A percentile compares a stretch with the other conserved stretches of the same genome.
Conservation (phyloP, 2,329 filamentous ascomycete species). For the Colletotrichum lentis region DNA sequence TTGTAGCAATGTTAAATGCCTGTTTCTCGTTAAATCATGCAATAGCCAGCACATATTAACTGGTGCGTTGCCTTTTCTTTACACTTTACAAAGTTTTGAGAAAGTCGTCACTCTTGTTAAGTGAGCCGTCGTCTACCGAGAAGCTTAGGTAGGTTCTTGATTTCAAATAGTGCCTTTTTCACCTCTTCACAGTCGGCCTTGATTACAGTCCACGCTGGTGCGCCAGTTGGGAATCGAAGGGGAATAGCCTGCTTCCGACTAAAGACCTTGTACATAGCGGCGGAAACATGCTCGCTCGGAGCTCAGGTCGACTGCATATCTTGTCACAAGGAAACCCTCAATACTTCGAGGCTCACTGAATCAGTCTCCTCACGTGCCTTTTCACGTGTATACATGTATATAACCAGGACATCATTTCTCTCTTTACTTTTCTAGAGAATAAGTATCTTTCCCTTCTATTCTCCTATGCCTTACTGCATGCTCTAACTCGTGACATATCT, state of each 20-base stretch:
- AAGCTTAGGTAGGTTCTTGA: conserved; percentile 7
- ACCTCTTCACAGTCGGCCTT: conserved; percentile 9
- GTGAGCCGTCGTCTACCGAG: conserved; percentile 5
- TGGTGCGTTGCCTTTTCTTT: neutral
- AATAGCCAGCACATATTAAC: neutral
- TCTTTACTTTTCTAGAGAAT: too few species aligned
- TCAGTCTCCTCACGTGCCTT: too few species aligned
- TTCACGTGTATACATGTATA: too few species aligned
- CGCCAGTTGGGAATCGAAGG: conserved; percentile 5
- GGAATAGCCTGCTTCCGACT: conserved; percentile 9
- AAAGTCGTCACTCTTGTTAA: conserved; percentile 16
- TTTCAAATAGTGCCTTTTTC: neutral
- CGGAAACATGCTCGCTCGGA: conserved; percentile 2
- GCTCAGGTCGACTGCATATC: conserved; percentile 14
- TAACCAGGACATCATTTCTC: too few species aligned
- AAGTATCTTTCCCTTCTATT: too few species aligned
- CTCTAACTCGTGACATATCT: too few species aligned
- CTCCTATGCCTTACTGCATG: too few species aligned
- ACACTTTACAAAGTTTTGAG: conserved; percentile 3
- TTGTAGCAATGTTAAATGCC: neutral
- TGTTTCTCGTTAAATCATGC: neutral
- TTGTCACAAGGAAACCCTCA: too few species aligned
- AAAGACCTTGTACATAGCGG: conserved; percentile 13
- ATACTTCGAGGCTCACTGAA: too few species aligned
- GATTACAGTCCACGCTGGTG: conserved; percentile 10